phyloP scores from a whole-genome alignment of 2,329 filamentous ascomycete genomes.

The Alternaria alternata region DNA sequence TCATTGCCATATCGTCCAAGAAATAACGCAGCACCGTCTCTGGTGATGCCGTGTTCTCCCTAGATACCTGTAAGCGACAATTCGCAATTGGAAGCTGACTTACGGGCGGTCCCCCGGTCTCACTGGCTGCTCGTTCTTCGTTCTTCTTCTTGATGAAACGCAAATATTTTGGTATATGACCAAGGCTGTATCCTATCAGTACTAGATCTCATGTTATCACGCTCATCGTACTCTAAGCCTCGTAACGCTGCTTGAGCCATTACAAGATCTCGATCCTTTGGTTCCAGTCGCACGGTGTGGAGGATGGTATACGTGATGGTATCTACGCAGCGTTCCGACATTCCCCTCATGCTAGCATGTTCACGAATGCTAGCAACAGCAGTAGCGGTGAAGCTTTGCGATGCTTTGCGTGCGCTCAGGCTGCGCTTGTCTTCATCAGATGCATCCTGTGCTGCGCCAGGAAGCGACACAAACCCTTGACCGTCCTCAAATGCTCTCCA shows the following conservation, averaged over 20 bases:
- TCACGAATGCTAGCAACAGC: background rate
- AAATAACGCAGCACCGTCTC: background rate
- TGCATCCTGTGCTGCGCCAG: background rate
- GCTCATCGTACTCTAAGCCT: background rate
- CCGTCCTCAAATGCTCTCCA: constrained; percentile 17
- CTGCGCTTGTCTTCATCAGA: constrained; percentile 5
- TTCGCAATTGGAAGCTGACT: background rate
- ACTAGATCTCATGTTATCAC: background rate
- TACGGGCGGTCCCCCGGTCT: background rate
- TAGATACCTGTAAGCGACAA: background rate
- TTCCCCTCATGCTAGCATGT: background rate
- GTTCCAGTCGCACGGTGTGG: background rate
- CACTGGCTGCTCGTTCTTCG: background rate
- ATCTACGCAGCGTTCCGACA: background rate
- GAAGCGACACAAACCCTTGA: constrained; percentile 4
- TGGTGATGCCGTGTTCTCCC: background rate
- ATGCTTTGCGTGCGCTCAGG: background rate
- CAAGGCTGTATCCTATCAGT: background rate
- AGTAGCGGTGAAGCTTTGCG: background rate
- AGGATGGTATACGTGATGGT: background rate
- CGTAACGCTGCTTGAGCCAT: background rate
- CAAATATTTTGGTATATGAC: background rate
- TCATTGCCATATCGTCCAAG: background rate
- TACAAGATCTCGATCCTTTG: background rate
- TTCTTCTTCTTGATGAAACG: background rate